Percentiles rank a stretch among this genome's conserved stretches.
These are phyloP conservation scores for Theileria parva DNA, from an alignment of 169 alveolate species.

Conservation along the genomic window DNA sequence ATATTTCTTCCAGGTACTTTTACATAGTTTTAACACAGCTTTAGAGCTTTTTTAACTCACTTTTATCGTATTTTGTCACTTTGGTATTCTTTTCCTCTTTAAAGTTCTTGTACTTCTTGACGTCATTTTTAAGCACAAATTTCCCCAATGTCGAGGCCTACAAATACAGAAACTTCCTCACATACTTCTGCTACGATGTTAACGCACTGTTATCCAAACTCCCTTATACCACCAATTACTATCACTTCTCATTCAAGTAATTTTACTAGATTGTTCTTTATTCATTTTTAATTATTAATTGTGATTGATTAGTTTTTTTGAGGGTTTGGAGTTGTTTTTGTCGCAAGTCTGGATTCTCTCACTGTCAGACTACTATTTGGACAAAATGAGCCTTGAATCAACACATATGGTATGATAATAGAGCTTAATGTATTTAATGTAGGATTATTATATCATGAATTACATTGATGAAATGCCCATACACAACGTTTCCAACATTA, in stretches of 20 bases:
- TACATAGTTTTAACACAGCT: neutral
- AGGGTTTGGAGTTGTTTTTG: constrained; percentile 9
- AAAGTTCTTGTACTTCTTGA: neutral
- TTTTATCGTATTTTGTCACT: neutral
- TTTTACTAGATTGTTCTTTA: neutral
- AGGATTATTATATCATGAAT: constrained; percentile 12
- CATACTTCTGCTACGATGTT: constrained; percentile 1
- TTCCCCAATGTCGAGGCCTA: neutral
- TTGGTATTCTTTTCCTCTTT: neutral
- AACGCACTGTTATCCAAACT: neutral
- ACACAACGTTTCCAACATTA: constrained; percentile 16
- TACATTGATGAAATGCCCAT: constrained; percentile 15
- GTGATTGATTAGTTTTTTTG: constrained; percentile 9
- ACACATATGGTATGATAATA: constrained; percentile 44
- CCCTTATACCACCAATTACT: neutral
- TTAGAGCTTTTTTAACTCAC: neutral
- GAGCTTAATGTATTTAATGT: neutral
- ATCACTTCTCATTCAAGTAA: constrained; percentile 5
- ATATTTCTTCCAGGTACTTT: neutral
- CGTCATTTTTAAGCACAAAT: neutral
- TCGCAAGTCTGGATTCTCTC: constrained; percentile 44
- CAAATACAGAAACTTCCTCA: constrained; percentile 14
- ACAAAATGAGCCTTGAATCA: constrained; percentile 32
- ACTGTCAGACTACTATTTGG: constrained; percentile 34
- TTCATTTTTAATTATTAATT: neutral